Base-by-base conservation (phyloP, 2,329 filamentous ascomycete genomes). In the Ascochyta viciae-villosae region DNA sequence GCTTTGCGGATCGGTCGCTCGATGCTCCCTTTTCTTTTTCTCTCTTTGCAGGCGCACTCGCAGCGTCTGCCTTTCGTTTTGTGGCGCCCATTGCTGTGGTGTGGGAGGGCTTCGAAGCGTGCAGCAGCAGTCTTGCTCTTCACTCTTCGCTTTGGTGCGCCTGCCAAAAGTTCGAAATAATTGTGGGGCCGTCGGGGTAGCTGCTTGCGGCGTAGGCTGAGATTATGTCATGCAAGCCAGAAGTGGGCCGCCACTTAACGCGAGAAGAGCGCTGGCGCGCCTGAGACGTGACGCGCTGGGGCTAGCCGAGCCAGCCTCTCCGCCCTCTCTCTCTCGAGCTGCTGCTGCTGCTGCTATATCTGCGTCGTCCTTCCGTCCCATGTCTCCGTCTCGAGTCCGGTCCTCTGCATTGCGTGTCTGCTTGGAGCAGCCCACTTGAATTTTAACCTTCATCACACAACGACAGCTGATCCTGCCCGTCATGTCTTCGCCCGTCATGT, bases 11-110 rank as follows among this genome's bases (percentile, higher is more conserved):
- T 44, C 72, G 71, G 53, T 74, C 70, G 55, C 44, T 56, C 16
- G 67, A 54, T 38, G 64, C 48, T 44, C 54, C 51, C 55, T 72
- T 74, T 4, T 71, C 64, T 49, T 72, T 74, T 4, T 71, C 64
- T 49, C 71, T 74, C 54, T 75, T 75, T 4, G 66, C 60, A 23
- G 65, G 66, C 27, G 62, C 60, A 35, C 59, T 62, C 43, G 67
- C 65, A 54, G 68, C 65, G 38, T 77, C 77, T 53, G 80, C 80
- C 61, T 80, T 81, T 52, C 80, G 70, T 68, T 82, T 82, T 13
- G 76, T 66, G 26, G 78, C 72, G 58, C 76, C 78, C 80, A 82
- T 82, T 42, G 53, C 60, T 58, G 50, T 51, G 38, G 34, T 54
- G 35, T 50, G 19, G 44, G 45, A 57, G 50, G 40, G 55, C 49